Base-by-base conservation (phyloP, 495 filamentous ascomycete genomes). In the Podospora australis region DNA sequence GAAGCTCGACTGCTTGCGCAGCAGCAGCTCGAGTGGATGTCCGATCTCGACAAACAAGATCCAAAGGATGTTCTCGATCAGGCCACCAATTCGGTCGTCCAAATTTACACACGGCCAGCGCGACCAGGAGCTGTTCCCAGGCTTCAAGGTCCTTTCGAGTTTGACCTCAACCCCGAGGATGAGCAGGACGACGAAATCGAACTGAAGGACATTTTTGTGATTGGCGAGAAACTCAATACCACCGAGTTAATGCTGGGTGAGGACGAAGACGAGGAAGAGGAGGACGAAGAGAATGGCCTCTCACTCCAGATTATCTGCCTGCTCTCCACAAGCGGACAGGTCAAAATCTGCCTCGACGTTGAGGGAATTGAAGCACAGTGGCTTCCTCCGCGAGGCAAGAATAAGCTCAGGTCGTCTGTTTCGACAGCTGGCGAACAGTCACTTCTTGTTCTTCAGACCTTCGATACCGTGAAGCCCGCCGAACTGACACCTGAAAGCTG, bases 361-460 rank as follows among this genome's bases (percentile, higher is more conserved):
- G 82, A 89, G 25, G 86, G 85, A 0, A 78, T 94, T 1, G 81
- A 90, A 62, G 89, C 84, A 7, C 81, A 88, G 57, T 96, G 90
- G 90, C 76, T 95, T 8, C 87, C 88, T 2, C 81, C 71, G 14
- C 64, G 63, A 53, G 78, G 65, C 57, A 70, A 53, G 54, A 72
- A 60, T 66, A 65, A 55, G 14, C 22, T 43, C 21, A 64, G 62
- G n/a, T 52, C 50, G 2, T 54, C 62, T 11, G 11, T 39, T 17
- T 60, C 63, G 13, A 30, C 58, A 5, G n/a, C 49, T 10, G 58
- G 56, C 6, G 39, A 63, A 0, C 69, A 68, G 6, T 62, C 66
- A 1, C 56, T 78, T 4, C 59, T 78, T 11, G 73, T 70, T 1
- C 78, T 78, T 56, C 73, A 78, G 26, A 73, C 69, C 21, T 65